Conservation (phyloP, 345 rosid genomes). For the Pseudoturritis turrita region DNA sequence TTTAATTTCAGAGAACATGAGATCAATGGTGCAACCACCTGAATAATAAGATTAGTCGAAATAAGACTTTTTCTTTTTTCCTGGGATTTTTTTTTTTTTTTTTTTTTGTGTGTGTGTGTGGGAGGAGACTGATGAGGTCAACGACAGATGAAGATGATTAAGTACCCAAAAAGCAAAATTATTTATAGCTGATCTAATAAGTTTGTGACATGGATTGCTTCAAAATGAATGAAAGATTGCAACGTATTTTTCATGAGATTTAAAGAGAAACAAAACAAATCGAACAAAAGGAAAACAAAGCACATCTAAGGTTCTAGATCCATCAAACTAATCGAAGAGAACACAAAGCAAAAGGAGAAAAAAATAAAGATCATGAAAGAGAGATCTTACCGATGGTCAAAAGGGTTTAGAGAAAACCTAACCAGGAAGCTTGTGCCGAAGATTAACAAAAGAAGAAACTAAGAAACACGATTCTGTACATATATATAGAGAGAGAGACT, state of each 20-base stretch:
- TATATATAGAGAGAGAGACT: background rate
- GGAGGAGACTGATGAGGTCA: constrained; percentile 21
- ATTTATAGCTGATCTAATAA: background rate
- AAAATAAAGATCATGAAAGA: background rate
- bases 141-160: constrained; percentile 19
- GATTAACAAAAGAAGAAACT: background rate
- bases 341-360: background rate
- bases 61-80: background rate
- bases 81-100: background rate
- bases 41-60: constrained; percentile 1
- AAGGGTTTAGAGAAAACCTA: constrained; percentile 28
- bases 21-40: constrained; percentile 26
- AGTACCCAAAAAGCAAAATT: constrained; percentile 23
- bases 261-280: background rate
- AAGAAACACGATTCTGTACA: background rate
- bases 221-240: constrained; percentile 7
- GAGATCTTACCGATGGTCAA: constrained; percentile 22
- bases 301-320: constrained; percentile 10
- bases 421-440: constrained; percentile 1
- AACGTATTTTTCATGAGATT: constrained; percentile 1
- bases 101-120: too few species aligned
- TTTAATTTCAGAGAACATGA: background rate
- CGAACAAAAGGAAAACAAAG: constrained; percentile 7
- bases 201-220: constrained; percentile 20
- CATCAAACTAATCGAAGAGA: background rate